Evolutionary conservation across 441 rosid genomes (phyloP), one percentile per base, ranked within the genome.

Genomic region (Populus hybrid): DNA sequence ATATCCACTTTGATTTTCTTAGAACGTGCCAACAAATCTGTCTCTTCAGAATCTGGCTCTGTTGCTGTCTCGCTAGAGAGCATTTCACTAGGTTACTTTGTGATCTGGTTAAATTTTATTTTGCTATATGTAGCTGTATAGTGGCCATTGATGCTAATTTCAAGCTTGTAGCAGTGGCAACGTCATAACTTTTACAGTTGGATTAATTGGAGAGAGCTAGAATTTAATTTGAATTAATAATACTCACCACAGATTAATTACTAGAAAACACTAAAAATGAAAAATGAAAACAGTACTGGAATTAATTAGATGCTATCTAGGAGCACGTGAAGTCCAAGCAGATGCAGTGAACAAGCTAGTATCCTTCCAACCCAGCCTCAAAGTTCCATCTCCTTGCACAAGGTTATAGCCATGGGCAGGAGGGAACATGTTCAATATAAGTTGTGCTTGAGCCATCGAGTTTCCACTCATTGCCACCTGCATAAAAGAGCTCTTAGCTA

Each of bases 381-480:
- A 83, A 11, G 89, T 84, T 1, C 95, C 95, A 74, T 89, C 93
- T 26, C 88, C 91, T 75, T 84, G 92, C 3, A 81, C 87, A 24
- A 91, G 89, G 70, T 86, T 85, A 26, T 89, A 91, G 1, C 93
- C 95, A 75, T 88, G 87, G 12, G 79, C 88, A 16, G 89, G 86
- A 26, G 91, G 90, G 70, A 88, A 91, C 89, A 88, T 89, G 84
- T 88, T 91, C 10, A 89, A 57, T 72, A 88, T 88, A 6, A 91
- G 88, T 65, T 89, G 92, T 9, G 95, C 95, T 78, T 91, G 93
- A 5, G 95, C 91, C 95, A 88, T 84, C 1, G 91, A 86, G 79
- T 85, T 88, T 34, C 84, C 83, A 50, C 91, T 91, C 91, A 89
- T 89, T 1, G 90, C 86, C 18, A 88, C 79, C 74, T 86, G 91